phyloP scores from a whole-genome alignment of 352 stramenopile species.

The Achlya hypogyna region DNA sequence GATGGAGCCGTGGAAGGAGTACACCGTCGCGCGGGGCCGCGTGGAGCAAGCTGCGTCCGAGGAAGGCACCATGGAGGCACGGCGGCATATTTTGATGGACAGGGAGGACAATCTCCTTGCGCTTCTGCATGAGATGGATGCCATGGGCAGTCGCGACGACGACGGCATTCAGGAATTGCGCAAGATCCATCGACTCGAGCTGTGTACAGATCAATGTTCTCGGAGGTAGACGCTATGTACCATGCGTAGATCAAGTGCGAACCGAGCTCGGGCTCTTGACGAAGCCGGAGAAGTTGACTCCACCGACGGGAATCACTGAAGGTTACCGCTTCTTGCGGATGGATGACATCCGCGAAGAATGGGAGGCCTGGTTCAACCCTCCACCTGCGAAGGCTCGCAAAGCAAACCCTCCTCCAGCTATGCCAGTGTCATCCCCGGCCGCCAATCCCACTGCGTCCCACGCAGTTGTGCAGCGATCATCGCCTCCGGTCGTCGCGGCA shows the following conservation, averaged over 20 bases:
- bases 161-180: background rate
- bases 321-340: background rate
- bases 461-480: background rate
- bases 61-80: background rate
- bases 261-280: background rate
- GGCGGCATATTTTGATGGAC: background rate
- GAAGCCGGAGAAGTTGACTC: background rate
- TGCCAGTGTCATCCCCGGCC: too few relatives aligned
- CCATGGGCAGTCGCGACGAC: background rate
- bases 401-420: too few relatives aligned
- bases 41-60: background rate
- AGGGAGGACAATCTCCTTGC: background rate
- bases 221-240: background rate
- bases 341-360: background rate
- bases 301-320: background rate
- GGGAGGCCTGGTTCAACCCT: background rate
- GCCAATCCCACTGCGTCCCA: too few relatives aligned
- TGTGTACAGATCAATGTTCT: background rate
- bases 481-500: background rate
- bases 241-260: background rate
- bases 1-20: background rate
- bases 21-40: background rate
- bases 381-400: background rate
- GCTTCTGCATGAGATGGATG: background rate
- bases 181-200: background rate